A percentile compares a stretch with the other conserved stretches of the same genome.
Conservation (phyloP, 768 basidiomycete species). For the Pholiota microspora region DNA sequence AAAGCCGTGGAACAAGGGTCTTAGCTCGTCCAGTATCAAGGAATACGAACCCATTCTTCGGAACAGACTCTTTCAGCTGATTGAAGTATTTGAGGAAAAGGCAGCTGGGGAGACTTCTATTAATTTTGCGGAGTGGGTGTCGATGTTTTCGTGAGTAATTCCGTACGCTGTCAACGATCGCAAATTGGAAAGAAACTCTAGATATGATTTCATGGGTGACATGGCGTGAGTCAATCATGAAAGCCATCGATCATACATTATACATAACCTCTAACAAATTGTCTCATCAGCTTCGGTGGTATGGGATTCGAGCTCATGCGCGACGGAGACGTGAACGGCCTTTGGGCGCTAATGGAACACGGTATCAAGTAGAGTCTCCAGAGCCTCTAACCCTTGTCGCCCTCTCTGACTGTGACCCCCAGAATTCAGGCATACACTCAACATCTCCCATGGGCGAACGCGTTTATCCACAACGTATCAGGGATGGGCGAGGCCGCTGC, state of each 20-base stretch:
- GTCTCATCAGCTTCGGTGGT: conserved; percentile 2
- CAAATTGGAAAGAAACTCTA: not conserved
- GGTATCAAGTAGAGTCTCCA: not conserved
- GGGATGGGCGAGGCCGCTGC: conserved; percentile 2
- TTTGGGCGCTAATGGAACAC: conserved; percentile 8
- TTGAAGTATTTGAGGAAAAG: not conserved
- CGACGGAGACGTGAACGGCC: conserved; percentile 8
- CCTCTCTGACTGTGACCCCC: not conserved
- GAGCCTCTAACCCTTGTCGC: not conserved
- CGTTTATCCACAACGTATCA: not conserved
- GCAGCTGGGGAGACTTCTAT: not conserved
- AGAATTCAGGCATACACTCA: conserved; percentile 7
- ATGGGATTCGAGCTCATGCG: conserved; percentile 8
- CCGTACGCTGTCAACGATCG: not conserved
- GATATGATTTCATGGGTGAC: conserved; percentile 10
- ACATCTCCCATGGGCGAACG: conserved; percentile 6
- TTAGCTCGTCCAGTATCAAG: conserved; percentile 1
- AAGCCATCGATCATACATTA: no score
- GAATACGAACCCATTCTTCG: conserved; percentile 5
- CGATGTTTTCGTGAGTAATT: conserved; percentile 6
- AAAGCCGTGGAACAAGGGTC: conserved; percentile 7
- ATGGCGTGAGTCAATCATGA: conserved; percentile 1
- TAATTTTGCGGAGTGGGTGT: conserved; percentile 4
- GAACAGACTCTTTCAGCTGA: conserved; percentile 1
- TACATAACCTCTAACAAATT: not conserved